These are phyloP conservation scores for Perilla frutescens DNA, from an alignment of 257 asterid genomes.

Conservation along the genomic window DNA sequence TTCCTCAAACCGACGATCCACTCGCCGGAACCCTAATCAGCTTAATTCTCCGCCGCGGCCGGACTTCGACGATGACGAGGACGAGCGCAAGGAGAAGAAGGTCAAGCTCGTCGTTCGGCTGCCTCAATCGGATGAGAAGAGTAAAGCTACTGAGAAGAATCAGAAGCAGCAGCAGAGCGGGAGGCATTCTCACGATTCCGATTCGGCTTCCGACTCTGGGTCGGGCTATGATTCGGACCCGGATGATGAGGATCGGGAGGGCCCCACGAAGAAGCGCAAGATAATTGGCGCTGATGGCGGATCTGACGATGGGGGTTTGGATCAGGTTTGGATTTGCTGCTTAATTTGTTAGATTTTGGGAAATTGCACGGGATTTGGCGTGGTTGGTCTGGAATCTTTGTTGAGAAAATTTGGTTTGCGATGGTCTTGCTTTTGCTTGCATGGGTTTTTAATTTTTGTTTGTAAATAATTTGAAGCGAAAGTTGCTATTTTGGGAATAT, in stretches of 20 bases:
- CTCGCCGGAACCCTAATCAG: constrained; percentile 62
- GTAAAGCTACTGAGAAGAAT: constrained; percentile 27
- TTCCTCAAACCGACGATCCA: constrained; percentile 58
- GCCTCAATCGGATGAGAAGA: constrained; percentile 59
- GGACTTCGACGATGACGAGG: constrained; percentile 68
- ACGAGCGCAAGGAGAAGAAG: constrained; percentile 86
- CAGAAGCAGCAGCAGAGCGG: constrained; percentile 35
- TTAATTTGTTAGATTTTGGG: constrained; percentile 23
- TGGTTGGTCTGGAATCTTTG: constrained; percentile 6
- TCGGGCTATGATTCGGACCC: constrained; percentile 48
- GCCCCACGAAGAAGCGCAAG: constrained; percentile 52
- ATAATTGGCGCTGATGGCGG: constrained; percentile 62
- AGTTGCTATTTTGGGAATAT: constrained; percentile 52
- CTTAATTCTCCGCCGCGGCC: constrained; percentile 43
- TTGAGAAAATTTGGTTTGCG: constrained; percentile 10
- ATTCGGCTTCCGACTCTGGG: constrained; percentile 59
- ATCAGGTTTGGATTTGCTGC: constrained; percentile 54
- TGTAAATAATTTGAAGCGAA: constrained; percentile 29
- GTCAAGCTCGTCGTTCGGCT: constrained; percentile 84
- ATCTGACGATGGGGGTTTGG: constrained; percentile 66
- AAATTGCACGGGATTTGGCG: constrained; percentile 21
- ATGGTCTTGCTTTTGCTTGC: not conserved
- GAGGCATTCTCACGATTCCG: constrained; percentile 50
- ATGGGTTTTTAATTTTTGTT: constrained; percentile 25
- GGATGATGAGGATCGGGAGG: constrained; percentile 57